These are phyloP conservation scores for Phoenix roebelenii DNA, from an alignment of 176 grass and related monocot genomes.

Conservation along the genomic window DNA sequence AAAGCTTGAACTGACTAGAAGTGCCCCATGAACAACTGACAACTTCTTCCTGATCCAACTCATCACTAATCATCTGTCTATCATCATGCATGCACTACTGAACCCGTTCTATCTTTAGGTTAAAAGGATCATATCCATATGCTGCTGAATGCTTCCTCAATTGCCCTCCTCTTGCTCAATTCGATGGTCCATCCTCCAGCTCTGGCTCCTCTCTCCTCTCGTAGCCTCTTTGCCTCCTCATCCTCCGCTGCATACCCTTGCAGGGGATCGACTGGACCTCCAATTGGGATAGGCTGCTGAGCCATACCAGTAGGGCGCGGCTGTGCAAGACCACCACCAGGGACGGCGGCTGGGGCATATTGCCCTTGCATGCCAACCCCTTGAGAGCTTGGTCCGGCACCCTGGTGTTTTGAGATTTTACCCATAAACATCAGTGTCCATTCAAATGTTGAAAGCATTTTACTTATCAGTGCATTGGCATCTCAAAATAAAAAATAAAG, in stretches of 20 bases:
- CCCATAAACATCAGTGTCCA: too few relatives aligned
- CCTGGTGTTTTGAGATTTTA: conserved; percentile 34
- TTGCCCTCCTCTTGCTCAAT: conserved; percentile 60
- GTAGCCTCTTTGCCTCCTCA: conserved; percentile 47
- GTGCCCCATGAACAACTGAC: too few relatives aligned
- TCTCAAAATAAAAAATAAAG: too few relatives aligned
- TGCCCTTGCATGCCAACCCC: conserved; percentile 70
- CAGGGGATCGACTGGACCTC: conserved; percentile 29
- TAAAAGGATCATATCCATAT: conserved; percentile 34
- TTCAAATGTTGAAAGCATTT: too few relatives aligned
- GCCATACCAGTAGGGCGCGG: conserved; percentile 65
- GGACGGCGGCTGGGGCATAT: conserved; percentile 56
- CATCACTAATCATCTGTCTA: too few relatives aligned
- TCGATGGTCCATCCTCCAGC: conserved; percentile 81
- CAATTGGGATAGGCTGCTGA: conserved; percentile 38
- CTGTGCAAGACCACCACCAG: conserved; percentile 39
- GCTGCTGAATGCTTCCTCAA: conserved; percentile 71
- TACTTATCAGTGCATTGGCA: too few relatives aligned
- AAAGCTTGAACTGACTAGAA: too few relatives aligned
- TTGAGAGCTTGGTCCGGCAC: conserved; percentile 53
- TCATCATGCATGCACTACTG: too few relatives aligned
- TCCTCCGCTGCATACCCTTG: conserved; percentile 40
- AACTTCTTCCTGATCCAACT: too few relatives aligned
- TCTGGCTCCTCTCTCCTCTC: conserved; percentile 40
- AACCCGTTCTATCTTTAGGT: too few relatives aligned